These are phyloP conservation scores for Fusarium cyanostomum DNA, from an alignment of 2,329 filamentous ascomycete genomes.

Conservation along the genomic window DNA sequence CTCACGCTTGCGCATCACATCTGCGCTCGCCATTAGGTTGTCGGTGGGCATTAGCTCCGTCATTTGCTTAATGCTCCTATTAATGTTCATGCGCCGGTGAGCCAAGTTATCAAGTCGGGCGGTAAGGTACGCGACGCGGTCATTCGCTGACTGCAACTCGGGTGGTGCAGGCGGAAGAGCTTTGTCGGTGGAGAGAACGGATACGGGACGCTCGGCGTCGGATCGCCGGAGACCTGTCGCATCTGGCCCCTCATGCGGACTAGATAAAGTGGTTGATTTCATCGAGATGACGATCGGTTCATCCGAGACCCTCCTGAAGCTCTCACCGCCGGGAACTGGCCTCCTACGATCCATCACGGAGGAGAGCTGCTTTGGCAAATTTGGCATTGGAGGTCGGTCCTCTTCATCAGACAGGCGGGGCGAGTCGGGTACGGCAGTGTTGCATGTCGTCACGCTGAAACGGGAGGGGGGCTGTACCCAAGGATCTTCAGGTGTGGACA, in stretches of 20 bases:
- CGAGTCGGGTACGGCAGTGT: slow-evolving; percentile 55
- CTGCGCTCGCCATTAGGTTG: slow-evolving; percentile 71
- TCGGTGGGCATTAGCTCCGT: slow-evolving; percentile 80
- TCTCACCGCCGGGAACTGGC: slow-evolving; percentile 42
- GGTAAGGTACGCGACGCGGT: slow-evolving; percentile 73
- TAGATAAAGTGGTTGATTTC: slow-evolving; percentile 31
- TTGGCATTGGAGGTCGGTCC: slow-evolving; percentile 39
- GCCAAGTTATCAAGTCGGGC: slow-evolving; percentile 71
- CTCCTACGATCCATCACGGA: slow-evolving; percentile 48
- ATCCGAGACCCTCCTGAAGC: slow-evolving; percentile 28
- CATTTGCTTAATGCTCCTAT: slow-evolving; percentile 78
- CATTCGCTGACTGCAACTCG: slow-evolving; percentile 64
- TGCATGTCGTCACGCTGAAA: slow-evolving; percentile 72
- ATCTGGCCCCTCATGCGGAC: background rate
- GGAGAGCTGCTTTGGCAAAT: slow-evolving; percentile 29
- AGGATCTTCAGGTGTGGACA: slow-evolving; percentile 45
- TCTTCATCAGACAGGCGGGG: slow-evolving; percentile 41
- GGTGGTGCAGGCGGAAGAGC: slow-evolving; percentile 69
- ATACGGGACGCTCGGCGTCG: slow-evolving; percentile 40
- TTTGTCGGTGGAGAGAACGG: slow-evolving; percentile 60
- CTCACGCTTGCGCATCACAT: slow-evolving; percentile 67
- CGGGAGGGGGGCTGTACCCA: slow-evolving; percentile 66
- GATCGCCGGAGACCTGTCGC: background rate
- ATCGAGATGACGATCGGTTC: slow-evolving; percentile 46
- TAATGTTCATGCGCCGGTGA: slow-evolving; percentile 76